These are phyloP conservation scores for Alternaria brassicicola DNA, from an alignment of 2,329 filamentous ascomycete genomes.

Conservation along the genomic window DNA sequence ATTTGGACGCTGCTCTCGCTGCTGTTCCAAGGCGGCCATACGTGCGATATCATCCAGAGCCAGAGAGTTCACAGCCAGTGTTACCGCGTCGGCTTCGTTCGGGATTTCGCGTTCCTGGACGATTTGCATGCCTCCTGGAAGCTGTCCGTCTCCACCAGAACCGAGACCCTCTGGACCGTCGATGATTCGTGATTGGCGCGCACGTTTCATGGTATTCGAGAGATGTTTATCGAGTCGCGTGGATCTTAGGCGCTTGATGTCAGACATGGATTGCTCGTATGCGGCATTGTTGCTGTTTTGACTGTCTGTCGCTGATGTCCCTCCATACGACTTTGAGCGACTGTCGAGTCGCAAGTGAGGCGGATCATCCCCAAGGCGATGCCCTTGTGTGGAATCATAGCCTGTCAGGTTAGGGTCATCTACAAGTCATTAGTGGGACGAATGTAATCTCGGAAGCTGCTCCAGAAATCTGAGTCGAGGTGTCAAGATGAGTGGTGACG, in stretches of 20 bases:
- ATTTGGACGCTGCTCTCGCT: constrained; percentile 84
- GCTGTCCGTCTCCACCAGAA: constrained; percentile 65
- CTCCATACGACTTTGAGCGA: constrained; percentile 76
- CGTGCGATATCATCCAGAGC: constrained; percentile 95
- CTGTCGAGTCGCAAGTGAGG: constrained; percentile 67
- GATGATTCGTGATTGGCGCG: constrained; percentile 88
- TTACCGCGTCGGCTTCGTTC: constrained; percentile 75
- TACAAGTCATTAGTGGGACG: constrained; percentile 44
- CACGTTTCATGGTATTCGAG: constrained; percentile 89
- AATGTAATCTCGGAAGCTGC: constrained; percentile 38
- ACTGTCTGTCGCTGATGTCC: constrained; percentile 60
- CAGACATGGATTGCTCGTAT: constrained; percentile 94
- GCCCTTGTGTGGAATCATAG: constrained; percentile 70
- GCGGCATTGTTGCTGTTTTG: constrained; percentile 65
- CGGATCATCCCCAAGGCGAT: constrained; percentile 59
- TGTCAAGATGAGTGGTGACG: constrained; percentile 42
- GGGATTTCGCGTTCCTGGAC: constrained; percentile 77
- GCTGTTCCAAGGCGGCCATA: constrained; percentile 94
- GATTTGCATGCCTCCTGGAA: constrained; percentile 71
- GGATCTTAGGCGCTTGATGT: constrained; percentile 88
- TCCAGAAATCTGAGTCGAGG: constrained; percentile 37
- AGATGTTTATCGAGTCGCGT: constrained; percentile 93
- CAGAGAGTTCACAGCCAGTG: constrained; percentile 88
- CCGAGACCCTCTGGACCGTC: constrained; percentile 80
- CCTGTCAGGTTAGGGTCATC: constrained; percentile 73